Evolutionary conservation across 73 alveolate species (phyloP), one percentile per base, ranked within the genome.

Genomic region (Paramecium sexaurelia): DNA sequence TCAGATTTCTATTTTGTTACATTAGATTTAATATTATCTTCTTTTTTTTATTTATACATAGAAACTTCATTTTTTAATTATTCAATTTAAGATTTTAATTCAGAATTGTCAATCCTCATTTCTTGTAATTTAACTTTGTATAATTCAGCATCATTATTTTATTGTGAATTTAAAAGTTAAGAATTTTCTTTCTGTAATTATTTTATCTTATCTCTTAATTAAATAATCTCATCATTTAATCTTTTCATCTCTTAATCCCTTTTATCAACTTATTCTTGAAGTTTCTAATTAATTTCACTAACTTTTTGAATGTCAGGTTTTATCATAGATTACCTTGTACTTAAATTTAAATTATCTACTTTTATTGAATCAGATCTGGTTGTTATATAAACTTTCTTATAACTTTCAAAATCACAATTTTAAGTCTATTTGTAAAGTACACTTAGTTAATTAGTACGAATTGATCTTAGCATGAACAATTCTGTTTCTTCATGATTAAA

Each of bases 321-420:
- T 3, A 61, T 61, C 43, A 32, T 61, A 9, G 83, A 61, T 29
- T 26, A 29, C 7, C 83, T 7, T 11, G 83, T 20, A 61, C 83
- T 61, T 10, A 61, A 61, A 61, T 5, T 61, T 29, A 61, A 61
- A 61, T 61, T 61, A 61, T 61, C 83, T 4, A 61, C 83, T 29
- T 32, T 10, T 8, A 61, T 61, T 22, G 83, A 61, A 29, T 61
- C 83, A 7, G 83, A 61, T 61, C 83, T 24, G 2, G 45, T 61
- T 24, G 83, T 61, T 1, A 61, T 61, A 13, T 61, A 61, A 4
- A 61, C 83, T 26, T 61, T 61, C 83, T 61, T 61, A 29, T 61
- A 61, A 61, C 83, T 61, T 61, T 61, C 83, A 11, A 61, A 29
- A 61, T 61, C 83, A 24, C 83, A 61, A 26, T 29, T 61, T 61